Evolutionary conservation across 768 basidiomycete species (phyloP).

Genomic region (Tulasnella sp.): DNA sequence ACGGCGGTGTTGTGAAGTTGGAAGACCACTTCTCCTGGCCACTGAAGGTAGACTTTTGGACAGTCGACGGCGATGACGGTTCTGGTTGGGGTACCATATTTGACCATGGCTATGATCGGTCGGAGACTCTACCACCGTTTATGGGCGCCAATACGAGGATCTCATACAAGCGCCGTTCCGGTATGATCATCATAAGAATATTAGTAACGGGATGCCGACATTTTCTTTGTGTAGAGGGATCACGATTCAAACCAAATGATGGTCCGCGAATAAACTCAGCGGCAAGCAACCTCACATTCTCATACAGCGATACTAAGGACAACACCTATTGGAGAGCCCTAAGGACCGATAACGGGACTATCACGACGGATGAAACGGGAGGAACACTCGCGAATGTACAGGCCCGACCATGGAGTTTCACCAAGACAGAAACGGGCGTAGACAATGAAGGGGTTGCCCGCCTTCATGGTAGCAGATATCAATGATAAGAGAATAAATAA

Average conservation of each 20-base stretch:
- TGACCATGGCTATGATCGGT: conserved; percentile 67
- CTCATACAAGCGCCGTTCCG: conserved; percentile 58
- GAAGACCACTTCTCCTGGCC: conserved; percentile 57
- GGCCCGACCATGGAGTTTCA: not conserved
- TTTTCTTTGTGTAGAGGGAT: conserved; percentile 44
- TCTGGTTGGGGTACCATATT: conserved; percentile 42
- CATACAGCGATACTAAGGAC: conserved; percentile 54
- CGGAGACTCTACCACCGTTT: conserved; percentile 56
- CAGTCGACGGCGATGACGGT: conserved; percentile 39
- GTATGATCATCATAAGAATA: not conserved
- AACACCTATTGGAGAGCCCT: conserved; percentile 64
- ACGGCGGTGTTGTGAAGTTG: conserved; percentile 46
- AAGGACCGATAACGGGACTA: conserved; percentile 56
- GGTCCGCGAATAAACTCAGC: conserved; percentile 60
- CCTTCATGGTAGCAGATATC: not conserved
- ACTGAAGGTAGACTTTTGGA: conserved; percentile 44
- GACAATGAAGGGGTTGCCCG: not conserved
- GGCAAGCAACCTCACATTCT: conserved; percentile 64
- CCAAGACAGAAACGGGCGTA: not conserved
- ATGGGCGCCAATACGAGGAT: conserved; percentile 55
- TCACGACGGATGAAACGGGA: conserved; percentile 56
- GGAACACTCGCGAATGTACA: conserved; percentile 45
- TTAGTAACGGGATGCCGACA: not conserved
- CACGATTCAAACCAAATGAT: conserved; percentile 44
- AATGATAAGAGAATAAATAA: conserved; percentile 9